Base-by-base conservation (phyloP, 306 rosid genomes). In the Quercus mongolica region DNA sequence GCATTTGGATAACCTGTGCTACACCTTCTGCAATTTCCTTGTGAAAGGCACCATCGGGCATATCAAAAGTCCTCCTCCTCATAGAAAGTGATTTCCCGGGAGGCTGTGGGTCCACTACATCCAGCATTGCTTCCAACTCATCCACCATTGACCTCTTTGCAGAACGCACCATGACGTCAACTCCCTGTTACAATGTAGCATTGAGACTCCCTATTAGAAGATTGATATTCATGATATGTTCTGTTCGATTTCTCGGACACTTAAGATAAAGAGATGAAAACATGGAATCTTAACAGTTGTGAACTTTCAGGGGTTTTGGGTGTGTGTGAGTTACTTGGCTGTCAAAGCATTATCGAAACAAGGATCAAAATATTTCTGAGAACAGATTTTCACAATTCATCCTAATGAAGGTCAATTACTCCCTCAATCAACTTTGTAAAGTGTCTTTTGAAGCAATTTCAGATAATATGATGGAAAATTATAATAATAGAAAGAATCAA, bases 51-150 rank as follows among this genome's bases (percentile, higher is more conserved):
- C 92, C 92, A 62, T 85, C 89, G 17, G 98, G 98, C 97, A 94
- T 88, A 46, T 94, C 96, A 13, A 94, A 94, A 44, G 89, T 89
- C 83, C 98, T 92, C 81, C 96, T 90, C 49, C 85, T 89, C 75
- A 94, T 73, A 71, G 98, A 94, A 11, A 80, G 78, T 15, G 97
- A 88, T 82, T 79, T 91, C 83, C 90, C 86, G 31, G 77, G 31
- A 31, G 97, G 97, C 86, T 94, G 97, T 44, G 97, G 96, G 81
- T 94, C 98, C 31, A 90, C 89, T 78, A 84, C 96, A 41, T 94
- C 96, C 38, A 94, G 93, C 93, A 94, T 92, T 35, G 94, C 96
- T 88, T 94, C 98, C 82, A 94, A 90, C 89, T 94, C 98, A 68
- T 90, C 90, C 85, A 90, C 86, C 86, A 94, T 94, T 12, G 94